Base-by-base conservation (phyloP, 2,329 filamentous ascomycete species). In the Aureobasidium namibiae region DNA sequence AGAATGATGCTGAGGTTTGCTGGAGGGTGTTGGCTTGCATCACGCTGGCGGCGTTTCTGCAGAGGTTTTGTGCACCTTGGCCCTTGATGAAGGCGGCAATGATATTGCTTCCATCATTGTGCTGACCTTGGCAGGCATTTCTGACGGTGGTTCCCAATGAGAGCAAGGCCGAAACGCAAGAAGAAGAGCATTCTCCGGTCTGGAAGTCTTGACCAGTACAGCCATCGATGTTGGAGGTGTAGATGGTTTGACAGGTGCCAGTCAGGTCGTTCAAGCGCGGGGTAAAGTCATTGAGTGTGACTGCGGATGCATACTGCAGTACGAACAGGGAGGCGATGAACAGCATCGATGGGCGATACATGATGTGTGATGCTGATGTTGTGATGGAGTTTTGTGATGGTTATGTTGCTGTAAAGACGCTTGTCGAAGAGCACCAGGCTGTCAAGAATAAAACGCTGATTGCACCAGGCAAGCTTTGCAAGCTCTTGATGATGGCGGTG, bases 201-300 rank as follows among this genome's bases (percentile, higher is more conserved):
- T 61, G 62, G 62, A 78, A 78, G 66, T 80, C 77, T 18, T 62
- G 61, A 11, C 68, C 62, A 0, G 60, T 61, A 65, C 77, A 80
- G 38, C 71, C 73, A 9, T 67, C 53, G 59, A 80, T 77, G 9
- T 65, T 56, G 14, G 68, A 60, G 29, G 66, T 73, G 69, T 80
- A 80, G 29, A 75, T 69, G 8, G 63, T 62, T 42, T 72, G 58
- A 63, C 77, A 79, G 23, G 63, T 56, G 14, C 64, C 39, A 4
- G 74, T 72, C 5, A 78, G 72, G 60, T 72, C 68, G 7, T 70
- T 66, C 63, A 75, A 69, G 38, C 71, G 69, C 21, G 76, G 76
- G 1, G 70, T 71, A 65, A 79, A 79, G 65, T 76, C 74, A 29
- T 72, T 67, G 38, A 79, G 74, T 23, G 72, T 72, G 41, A 77